Conservation (phyloP, 225 moss, liverwort and hornwort genomes). For the Climacium dendroides region DNA sequence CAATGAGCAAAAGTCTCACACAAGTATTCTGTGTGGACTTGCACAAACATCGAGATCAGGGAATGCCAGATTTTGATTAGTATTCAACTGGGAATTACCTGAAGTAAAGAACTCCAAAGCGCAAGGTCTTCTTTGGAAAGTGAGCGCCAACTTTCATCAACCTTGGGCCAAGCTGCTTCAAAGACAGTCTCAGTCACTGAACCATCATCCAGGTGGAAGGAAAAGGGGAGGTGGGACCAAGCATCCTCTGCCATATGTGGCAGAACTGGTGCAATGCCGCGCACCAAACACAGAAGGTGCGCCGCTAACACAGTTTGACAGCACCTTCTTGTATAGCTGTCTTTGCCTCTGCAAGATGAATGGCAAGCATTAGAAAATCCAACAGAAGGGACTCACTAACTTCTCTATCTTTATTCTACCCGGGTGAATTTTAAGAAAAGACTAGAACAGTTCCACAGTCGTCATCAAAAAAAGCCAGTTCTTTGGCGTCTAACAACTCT, state of each 20-base stretch:
- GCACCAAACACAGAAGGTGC: slow-evolving; percentile 68
- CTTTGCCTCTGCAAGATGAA: slow-evolving; percentile 62
- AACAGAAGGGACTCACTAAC: not conserved
- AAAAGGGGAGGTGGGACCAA: slow-evolving; percentile 86
- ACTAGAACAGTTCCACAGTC: not conserved
- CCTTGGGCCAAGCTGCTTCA: slow-evolving; percentile 81
- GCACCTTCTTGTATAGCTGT: slow-evolving; percentile 80
- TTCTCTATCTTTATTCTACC: not conserved
- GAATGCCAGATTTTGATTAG: not conserved
- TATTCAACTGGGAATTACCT: slow-evolving; percentile 18
- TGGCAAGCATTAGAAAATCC: not conserved
- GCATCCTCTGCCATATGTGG: slow-evolving; percentile 98
- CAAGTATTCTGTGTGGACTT: not conserved
- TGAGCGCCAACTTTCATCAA: slow-evolving; percentile 65
- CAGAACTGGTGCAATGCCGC: slow-evolving; percentile 80
- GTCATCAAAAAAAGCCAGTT: not conserved
- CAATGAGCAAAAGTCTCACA: not conserved
- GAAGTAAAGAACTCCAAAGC: slow-evolving; percentile 67
- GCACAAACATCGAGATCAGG: not conserved
- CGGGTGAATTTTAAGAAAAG: not conserved
- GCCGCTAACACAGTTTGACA: slow-evolving; percentile 93
- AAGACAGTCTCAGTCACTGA: slow-evolving; percentile 58
- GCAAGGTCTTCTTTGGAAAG: slow-evolving; percentile 44
- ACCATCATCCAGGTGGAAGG: slow-evolving; percentile 20
- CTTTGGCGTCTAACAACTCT: not conserved